Conservation (phyloP, 139 green algal genomes). For the Diplosphaera chodatii region DNA sequence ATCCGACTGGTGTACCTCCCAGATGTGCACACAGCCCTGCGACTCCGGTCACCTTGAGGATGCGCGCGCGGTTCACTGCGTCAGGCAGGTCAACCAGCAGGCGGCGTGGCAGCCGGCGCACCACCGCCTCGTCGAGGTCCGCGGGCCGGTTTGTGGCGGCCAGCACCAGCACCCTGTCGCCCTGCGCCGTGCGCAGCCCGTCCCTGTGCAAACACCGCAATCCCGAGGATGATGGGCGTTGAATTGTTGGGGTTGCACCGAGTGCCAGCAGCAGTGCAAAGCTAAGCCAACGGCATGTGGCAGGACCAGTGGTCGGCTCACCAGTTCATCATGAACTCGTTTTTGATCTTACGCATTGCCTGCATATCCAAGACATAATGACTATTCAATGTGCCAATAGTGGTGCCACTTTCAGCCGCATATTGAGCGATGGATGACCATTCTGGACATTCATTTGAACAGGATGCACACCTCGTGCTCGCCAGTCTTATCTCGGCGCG, state of each 20-base stretch:
- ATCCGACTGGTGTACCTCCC: too few species aligned
- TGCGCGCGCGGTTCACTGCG: conserved; percentile 36
- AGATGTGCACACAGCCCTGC: too few species aligned
- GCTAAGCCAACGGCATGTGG: too few species aligned
- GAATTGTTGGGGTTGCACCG: too few species aligned
- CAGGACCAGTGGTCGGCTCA: too few species aligned
- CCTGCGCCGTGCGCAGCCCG: conserved; percentile 47
- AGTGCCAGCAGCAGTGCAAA: too few species aligned
- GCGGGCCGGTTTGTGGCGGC: conserved; percentile 62
- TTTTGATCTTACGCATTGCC: conserved; percentile 71
- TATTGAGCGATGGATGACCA: too few species aligned
- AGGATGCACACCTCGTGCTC: conserved; percentile 48
- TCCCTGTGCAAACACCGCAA: conserved; percentile 19
- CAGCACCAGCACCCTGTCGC: conserved; percentile 53
- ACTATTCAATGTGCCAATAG: too few species aligned
- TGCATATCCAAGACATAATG: background rate
- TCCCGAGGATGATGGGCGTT: too few species aligned
- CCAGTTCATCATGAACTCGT: conserved; percentile 66
- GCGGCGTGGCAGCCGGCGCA: conserved; percentile 46
- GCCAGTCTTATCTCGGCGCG: conserved; percentile 22
- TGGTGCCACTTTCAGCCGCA: too few species aligned
- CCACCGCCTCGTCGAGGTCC: conserved; percentile 64
- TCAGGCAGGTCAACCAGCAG: conserved; percentile 61
- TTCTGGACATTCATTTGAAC: background rate
- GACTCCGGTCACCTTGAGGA: conserved; percentile 29